These are phyloP conservation scores for Penicillium cinerascens DNA, from an alignment of 495 filamentous ascomycete species.

Conservation along the genomic window DNA sequence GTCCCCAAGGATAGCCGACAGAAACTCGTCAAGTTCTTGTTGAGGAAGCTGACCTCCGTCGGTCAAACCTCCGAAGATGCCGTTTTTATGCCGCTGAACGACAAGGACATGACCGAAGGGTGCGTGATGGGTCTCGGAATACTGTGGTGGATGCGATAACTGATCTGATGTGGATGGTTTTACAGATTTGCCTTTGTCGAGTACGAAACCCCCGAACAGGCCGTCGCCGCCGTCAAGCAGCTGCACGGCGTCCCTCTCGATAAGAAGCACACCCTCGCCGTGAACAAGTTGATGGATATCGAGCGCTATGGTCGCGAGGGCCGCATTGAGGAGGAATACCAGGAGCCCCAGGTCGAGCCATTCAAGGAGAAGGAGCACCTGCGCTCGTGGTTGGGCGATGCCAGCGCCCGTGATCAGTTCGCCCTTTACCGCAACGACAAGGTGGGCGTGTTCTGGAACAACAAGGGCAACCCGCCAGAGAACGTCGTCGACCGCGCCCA, in stretches of 20 bases:
- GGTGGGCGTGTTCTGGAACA: constrained; percentile 97
- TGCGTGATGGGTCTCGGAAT: constrained; percentile 40
- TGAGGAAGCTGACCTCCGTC: constrained; percentile 81
- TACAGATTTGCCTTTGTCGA: constrained; percentile 89
- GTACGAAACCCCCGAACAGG: constrained; percentile 89
- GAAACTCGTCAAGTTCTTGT: constrained; percentile 89
- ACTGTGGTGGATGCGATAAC: neutral
- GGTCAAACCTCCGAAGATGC: constrained; percentile 82
- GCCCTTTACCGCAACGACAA: constrained; percentile 85
- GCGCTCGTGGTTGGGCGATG: constrained; percentile 85
- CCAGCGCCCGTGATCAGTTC: constrained; percentile 86
- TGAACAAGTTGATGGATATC: constrained; percentile 98
- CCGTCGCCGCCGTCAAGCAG: constrained; percentile 77
- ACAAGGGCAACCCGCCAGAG: constrained; percentile 87
- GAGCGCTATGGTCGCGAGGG: constrained; percentile 94
- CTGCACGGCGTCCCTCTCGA: constrained; percentile 82
- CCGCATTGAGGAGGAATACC: constrained; percentile 85
- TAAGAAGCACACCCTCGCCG: constrained; percentile 88
- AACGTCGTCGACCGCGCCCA: constrained; percentile 81
- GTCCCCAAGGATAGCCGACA: constrained; percentile 79
- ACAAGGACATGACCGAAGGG: constrained; percentile 78
- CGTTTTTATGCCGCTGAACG: constrained; percentile 88
- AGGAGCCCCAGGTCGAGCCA: constrained; percentile 67
- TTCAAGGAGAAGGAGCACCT: constrained; percentile 93
- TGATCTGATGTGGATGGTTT: constrained; percentile 11